Percentiles rank a stretch among this genome's conserved stretches.
phyloP scores from a whole-genome alignment of 1,284 basidiomycete genomes.

The Rhodotorula sp. region DNA sequence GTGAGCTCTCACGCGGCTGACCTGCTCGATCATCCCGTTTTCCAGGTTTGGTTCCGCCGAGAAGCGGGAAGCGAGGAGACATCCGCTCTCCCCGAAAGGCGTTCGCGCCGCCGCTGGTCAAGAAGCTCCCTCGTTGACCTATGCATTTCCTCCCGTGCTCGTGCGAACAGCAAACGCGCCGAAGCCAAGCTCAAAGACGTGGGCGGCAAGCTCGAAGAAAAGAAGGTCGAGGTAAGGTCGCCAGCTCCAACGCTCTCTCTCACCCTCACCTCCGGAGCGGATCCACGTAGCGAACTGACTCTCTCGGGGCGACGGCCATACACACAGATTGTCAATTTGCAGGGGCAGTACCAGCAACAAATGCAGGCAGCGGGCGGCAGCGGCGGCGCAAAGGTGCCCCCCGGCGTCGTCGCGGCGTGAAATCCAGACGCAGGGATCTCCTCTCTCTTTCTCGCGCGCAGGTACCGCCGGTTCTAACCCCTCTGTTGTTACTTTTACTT shows the following conservation, averaged over 20 bases:
- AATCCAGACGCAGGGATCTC: too few species aligned
- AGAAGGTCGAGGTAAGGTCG: constrained; percentile 62
- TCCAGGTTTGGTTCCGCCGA: too few species aligned
- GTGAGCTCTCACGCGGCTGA: constrained; percentile 57
- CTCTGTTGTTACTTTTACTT: too few species aligned
- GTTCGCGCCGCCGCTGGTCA: too few species aligned
- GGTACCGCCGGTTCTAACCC: too few species aligned
- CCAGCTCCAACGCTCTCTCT: not conserved
- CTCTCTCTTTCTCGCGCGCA: too few species aligned
- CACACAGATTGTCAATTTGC: constrained; percentile 39
- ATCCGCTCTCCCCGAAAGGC: too few species aligned
- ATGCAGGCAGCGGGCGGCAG: constrained; percentile 12
- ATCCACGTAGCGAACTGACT: not conserved
- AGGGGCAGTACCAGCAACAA: constrained; percentile 33
- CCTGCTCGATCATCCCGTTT: too few species aligned
- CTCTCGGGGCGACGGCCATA: not conserved
- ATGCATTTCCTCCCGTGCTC: not conserved
- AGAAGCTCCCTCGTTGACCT: too few species aligned
- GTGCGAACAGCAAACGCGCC: constrained; percentile 65
- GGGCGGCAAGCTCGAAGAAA: constrained; percentile 69
- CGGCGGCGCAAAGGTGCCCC: not conserved
- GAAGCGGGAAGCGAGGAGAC: too few species aligned
- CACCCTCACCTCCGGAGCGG: not conserved
- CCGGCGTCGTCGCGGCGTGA: not conserved
- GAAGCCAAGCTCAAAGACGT: constrained; percentile 76